Percentiles rank a stretch among this genome's conserved stretches.
Evolutionary conservation across 768 basidiomycete species (phyloP).

Genomic region (Pulveroboletus sp.): DNA sequence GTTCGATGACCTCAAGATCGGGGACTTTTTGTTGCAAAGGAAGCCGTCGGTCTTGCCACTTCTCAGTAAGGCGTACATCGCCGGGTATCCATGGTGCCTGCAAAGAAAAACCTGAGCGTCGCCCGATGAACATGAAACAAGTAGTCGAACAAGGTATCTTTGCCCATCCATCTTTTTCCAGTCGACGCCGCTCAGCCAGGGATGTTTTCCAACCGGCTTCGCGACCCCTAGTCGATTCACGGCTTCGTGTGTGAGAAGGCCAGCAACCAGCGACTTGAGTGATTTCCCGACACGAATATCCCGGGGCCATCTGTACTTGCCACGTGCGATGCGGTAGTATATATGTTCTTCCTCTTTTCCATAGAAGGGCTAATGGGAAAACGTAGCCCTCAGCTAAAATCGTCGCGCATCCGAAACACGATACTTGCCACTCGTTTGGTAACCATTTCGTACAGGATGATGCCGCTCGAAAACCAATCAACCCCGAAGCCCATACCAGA

Average conservation of each 20-base stretch:
- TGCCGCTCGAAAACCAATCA: slow-evolving; percentile 57
- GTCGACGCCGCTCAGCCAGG: slow-evolving; percentile 44
- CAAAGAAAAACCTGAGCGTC: background rate
- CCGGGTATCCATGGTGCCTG: slow-evolving; percentile 45
- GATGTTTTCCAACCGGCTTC: slow-evolving; percentile 36
- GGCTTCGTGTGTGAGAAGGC: slow-evolving; percentile 38
- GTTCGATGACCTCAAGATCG: slow-evolving; percentile 33
- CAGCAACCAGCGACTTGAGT: slow-evolving; percentile 40
- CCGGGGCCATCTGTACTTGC: slow-evolving; percentile 39
- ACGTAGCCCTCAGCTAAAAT: background rate
- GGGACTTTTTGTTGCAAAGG: slow-evolving; percentile 38
- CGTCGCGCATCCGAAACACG: background rate
- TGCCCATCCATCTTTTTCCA: slow-evolving; percentile 45
- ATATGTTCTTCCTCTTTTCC: slow-evolving; percentile 26
- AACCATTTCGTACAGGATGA: slow-evolving; percentile 51
- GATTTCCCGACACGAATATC: slow-evolving; percentile 34
- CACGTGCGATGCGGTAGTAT: slow-evolving; percentile 24
- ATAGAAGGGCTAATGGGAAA: slow-evolving; percentile 28
- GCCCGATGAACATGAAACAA: background rate
- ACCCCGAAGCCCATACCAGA: slow-evolving; percentile 28
- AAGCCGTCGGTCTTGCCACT: slow-evolving; percentile 39
- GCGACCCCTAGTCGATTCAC: slow-evolving; percentile 38
- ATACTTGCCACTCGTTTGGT: slow-evolving; percentile 34
- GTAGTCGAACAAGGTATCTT: slow-evolving; percentile 41
- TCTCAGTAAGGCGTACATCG: slow-evolving; percentile 21